A percentile compares a stretch with the other conserved stretches of the same genome.
Conservation (phyloP, 495 filamentous ascomycete genomes). For the Talaromyces adpressus region DNA sequence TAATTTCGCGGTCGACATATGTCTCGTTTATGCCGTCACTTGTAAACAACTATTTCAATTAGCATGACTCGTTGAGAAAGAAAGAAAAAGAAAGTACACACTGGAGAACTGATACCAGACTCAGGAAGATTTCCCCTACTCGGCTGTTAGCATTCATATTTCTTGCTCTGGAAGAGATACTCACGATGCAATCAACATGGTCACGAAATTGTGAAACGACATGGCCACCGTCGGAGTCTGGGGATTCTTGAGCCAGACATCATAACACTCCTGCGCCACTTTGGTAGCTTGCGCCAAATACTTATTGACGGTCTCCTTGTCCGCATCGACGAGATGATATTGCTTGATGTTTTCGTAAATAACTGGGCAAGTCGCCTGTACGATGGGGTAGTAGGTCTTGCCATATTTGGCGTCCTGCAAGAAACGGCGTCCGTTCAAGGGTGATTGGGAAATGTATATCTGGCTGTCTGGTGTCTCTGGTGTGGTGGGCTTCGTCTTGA, state of each 20-base stretch:
- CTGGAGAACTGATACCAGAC: background rate
- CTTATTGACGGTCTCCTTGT: background rate
- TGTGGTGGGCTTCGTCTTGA: background rate
- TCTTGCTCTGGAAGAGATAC: background rate
- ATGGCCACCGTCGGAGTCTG: background rate
- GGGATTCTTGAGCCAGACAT: background rate
- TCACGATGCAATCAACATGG: background rate
- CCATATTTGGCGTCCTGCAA: background rate
- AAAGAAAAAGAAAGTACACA: background rate
- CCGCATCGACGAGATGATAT: background rate
- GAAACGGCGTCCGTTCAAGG: slow-evolving; percentile 4
- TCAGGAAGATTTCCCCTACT: background rate
- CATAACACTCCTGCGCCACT: background rate
- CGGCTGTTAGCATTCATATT: background rate
- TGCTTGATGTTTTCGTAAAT: background rate
- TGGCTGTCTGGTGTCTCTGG: background rate
- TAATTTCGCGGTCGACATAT: background rate
- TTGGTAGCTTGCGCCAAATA: background rate
- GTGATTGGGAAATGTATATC: background rate
- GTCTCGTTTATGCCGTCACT: slow-evolving; percentile 6
- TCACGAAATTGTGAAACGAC: background rate
- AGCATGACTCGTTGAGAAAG: background rate
- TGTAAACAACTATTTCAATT: background rate
- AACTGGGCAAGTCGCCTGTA: background rate
- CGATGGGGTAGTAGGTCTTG: background rate